Evolutionary conservation across 2,329 filamentous ascomycete species (phyloP).

Genomic region (Magnaporthales sp.): DNA sequence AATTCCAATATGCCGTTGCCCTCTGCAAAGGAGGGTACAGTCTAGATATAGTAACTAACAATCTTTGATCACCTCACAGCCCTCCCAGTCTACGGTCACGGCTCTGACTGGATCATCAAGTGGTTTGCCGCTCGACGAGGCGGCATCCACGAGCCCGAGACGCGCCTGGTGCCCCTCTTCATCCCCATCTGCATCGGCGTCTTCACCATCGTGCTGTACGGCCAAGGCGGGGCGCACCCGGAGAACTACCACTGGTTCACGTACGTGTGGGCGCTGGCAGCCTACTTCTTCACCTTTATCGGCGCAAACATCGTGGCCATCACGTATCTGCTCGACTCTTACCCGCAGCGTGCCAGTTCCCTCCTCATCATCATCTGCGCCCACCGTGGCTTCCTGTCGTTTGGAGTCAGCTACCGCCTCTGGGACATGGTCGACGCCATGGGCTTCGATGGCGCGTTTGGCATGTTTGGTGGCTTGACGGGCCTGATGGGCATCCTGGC

Average conservation of each 20-base stretch:
- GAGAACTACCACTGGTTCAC: slow-evolving; percentile 24
- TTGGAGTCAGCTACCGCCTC: slow-evolving; percentile 23
- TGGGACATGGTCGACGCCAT: slow-evolving; percentile 15
- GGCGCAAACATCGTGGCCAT: slow-evolving; percentile 34
- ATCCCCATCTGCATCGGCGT: slow-evolving; percentile 28
- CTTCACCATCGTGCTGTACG: slow-evolving; percentile 28
- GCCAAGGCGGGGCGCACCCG: slow-evolving; percentile 24
- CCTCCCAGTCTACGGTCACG: slow-evolving; percentile 27
- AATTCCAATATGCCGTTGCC: too few relatives aligned
- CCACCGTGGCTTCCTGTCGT: slow-evolving; percentile 34
- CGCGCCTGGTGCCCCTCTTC: slow-evolving; percentile 23
- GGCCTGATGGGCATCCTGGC: slow-evolving; percentile 19
- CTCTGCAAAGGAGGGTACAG: too few relatives aligned
- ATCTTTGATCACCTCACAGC: slow-evolving; percentile 22
- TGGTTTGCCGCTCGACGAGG: slow-evolving; percentile 24
- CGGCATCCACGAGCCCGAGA: slow-evolving; percentile 32
- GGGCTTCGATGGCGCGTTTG: slow-evolving; percentile 24
- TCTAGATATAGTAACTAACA: background rate
- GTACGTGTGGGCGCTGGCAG: slow-evolving; percentile 18
- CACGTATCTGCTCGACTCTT: slow-evolving; percentile 34
- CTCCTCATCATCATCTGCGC: slow-evolving; percentile 35
- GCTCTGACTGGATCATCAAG: slow-evolving; percentile 26
- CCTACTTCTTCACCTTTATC: slow-evolving; percentile 27
- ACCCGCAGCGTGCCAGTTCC: slow-evolving; percentile 30
- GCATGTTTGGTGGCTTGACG: slow-evolving; percentile 21